Conservation (phyloP, 345 rosid species). For the Carallia brachiata region DNA sequence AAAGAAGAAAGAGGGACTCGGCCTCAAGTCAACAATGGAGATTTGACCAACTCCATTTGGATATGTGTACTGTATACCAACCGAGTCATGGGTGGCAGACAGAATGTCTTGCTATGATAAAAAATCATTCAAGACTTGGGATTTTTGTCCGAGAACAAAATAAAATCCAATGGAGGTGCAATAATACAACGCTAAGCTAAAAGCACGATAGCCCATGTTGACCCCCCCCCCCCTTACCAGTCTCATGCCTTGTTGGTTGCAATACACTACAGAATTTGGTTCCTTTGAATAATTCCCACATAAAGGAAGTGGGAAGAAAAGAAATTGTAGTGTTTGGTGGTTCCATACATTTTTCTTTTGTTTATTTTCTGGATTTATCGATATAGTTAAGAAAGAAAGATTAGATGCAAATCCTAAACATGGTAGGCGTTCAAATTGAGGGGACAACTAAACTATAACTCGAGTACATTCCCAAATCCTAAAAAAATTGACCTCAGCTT, state of each 20-base stretch:
- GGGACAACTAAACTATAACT: too few relatives aligned
- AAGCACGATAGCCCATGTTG: constrained; percentile 23
- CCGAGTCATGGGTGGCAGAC: not conserved
- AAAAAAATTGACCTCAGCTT: too few relatives aligned
- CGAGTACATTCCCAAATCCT: too few relatives aligned
- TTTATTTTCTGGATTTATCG: not conserved
- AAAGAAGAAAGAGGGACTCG: not conserved
- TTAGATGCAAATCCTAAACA: too few relatives aligned
- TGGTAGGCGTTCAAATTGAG: too few relatives aligned
- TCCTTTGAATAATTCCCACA: not conserved
- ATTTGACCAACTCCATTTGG: not conserved
- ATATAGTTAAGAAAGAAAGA: too few relatives aligned
- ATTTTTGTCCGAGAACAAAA: constrained; percentile 11
- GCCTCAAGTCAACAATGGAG: not conserved
- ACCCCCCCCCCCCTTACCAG: not conserved
- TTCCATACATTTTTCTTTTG: not conserved
- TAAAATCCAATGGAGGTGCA: constrained; percentile 1
- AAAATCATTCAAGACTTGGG: constrained; percentile 9
- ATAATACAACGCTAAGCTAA: not conserved
- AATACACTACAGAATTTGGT: not conserved
- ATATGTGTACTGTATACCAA: constrained; percentile 8
- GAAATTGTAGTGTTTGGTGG: not conserved
- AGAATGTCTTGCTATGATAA: constrained; percentile 16
- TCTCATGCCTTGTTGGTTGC: constrained; percentile 29
- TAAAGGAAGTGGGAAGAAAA: not conserved